These are phyloP conservation scores for Erodium texanum DNA, from an alignment of 441 rosid species.

Conservation along the genomic window DNA sequence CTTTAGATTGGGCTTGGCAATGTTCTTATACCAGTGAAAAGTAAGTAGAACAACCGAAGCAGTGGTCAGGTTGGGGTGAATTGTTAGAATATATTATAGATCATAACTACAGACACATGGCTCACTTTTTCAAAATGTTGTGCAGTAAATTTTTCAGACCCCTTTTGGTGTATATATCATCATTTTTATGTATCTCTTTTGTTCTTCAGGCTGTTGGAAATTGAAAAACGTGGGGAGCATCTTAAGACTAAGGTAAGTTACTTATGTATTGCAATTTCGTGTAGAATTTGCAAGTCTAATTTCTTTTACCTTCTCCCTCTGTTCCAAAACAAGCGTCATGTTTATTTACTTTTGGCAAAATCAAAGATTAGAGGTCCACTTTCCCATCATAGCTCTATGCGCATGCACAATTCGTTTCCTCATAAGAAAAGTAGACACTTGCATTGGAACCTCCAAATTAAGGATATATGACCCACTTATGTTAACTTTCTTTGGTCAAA, in stretches of 20 bases:
- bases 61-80: no score
- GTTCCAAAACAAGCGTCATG: neutral
- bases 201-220: slow-evolving; percentile 11
- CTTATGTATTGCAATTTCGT: neutral
- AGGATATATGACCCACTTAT: neutral
- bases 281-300: neutral
- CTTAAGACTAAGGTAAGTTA: slow-evolving; percentile 6
- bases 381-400: neutral
- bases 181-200: neutral
- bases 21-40: no score
- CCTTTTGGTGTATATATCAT: neutral
- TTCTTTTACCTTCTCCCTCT: neutral
- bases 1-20: neutral
- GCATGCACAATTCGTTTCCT: neutral
- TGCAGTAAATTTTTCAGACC: neutral
- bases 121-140: neutral
- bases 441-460: neutral
- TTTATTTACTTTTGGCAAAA: neutral
- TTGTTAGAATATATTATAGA: neutral
- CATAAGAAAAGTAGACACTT: neutral
- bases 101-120: neutral
- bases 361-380: neutral
- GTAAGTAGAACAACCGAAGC: no score
- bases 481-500: neutral
- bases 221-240: neutral